A percentile compares a stretch with the other conserved stretches of the same genome.
Conservation (phyloP, 2,329 filamentous ascomycete genomes). For the Colletotrichum gloeosporioides region DNA sequence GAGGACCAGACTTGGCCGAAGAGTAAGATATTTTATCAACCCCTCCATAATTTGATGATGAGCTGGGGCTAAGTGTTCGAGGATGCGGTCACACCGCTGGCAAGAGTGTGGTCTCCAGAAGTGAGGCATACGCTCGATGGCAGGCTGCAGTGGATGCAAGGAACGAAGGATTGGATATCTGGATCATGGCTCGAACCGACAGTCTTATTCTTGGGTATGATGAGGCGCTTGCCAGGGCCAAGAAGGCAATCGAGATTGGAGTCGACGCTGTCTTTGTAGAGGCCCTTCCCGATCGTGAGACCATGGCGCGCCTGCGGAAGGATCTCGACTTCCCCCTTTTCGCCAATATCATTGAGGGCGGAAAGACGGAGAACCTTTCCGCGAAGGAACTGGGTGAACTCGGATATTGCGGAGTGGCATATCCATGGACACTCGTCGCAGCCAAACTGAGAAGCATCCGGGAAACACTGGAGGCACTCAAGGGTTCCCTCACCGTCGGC, state of each 20-base stretch:
- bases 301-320: constrained; percentile 42
- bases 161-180: constrained; percentile 49
- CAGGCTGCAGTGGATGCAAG: constrained; percentile 51
- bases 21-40: constrained; percentile 30
- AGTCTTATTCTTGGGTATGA: constrained; percentile 46
- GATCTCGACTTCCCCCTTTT: constrained; percentile 44
- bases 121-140: constrained; percentile 49
- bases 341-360: constrained; percentile 43
- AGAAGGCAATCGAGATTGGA: constrained; percentile 46
- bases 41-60: background rate
- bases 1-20: constrained; percentile 57
- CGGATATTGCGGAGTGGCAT: constrained; percentile 46
- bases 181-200: constrained; percentile 50
- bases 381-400: constrained; percentile 37
- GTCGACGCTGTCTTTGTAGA: constrained; percentile 49
- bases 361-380: constrained; percentile 38
- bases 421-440: constrained; percentile 49
- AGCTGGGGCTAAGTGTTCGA: background rate
- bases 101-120: constrained; percentile 48
- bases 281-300: constrained; percentile 45
- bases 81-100: constrained; percentile 46
- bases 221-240: constrained; percentile 45
- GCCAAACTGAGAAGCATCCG: constrained; percentile 45
- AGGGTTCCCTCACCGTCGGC: constrained; percentile 45
- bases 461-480: constrained; percentile 41